Percentiles rank a stretch among this genome's conserved stretches.
Conservation (phyloP, 306 rosid genomes). For the Trichosanthes truncata region DNA sequence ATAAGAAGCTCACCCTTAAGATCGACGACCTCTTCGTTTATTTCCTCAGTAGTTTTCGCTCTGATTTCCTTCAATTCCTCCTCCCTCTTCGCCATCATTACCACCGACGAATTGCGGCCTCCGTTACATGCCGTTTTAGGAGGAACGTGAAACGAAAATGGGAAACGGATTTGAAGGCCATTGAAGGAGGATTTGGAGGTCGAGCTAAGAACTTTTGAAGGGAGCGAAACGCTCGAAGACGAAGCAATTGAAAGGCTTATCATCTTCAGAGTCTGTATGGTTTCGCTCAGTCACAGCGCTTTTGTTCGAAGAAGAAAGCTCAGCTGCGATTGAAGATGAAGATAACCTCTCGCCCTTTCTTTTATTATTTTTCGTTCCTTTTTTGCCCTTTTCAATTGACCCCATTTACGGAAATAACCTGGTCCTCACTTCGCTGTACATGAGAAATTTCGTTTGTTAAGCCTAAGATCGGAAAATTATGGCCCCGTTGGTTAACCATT, state of each 20-base stretch:
- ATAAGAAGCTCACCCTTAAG: conserved; percentile 86
- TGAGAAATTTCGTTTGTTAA: too few species aligned
- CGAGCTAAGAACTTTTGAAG: conserved; percentile 20
- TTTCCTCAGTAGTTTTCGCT: conserved; percentile 48
- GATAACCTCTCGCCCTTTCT: not conserved
- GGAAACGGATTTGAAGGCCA: conserved; percentile 26
- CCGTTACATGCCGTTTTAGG: conserved; percentile 14
- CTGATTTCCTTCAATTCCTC: conserved; percentile 70
- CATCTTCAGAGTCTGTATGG: conserved; percentile 5
- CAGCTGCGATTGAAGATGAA: not conserved
- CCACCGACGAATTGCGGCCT: conserved; percentile 30
- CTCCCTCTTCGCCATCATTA: conserved; percentile 81
- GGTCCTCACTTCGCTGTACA: too few species aligned
- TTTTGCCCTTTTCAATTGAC: not conserved
- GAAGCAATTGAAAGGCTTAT: conserved; percentile 32
- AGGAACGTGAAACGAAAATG: conserved; percentile 24
- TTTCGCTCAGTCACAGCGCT: conserved; percentile 5
- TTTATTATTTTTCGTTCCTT: not conserved
- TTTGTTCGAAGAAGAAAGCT: not conserved
- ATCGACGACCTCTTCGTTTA: conserved; percentile 73
- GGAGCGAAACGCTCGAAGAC: conserved; percentile 23
- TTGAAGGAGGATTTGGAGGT: conserved; percentile 33
- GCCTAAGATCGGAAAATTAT: too few species aligned
- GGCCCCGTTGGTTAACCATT: too few species aligned
- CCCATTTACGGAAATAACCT: not conserved